A percentile compares a stretch with the other conserved stretches of the same genome.
These are phyloP conservation scores for Penicillium simplicissimum DNA, from an alignment of 495 filamentous ascomycete genomes.

Conservation along the genomic window DNA sequence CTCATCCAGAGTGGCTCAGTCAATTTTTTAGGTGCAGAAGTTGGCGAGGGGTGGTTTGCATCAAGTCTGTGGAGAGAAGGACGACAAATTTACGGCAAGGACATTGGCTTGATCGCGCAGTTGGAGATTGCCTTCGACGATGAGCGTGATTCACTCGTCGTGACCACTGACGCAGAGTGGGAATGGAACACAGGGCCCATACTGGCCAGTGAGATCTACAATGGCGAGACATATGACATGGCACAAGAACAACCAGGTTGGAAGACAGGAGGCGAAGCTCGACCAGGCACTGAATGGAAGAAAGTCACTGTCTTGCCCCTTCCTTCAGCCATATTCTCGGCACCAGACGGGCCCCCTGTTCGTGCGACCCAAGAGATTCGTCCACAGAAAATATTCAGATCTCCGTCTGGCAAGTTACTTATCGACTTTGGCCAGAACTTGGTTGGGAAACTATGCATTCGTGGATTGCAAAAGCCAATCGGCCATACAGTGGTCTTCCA, in stretches of 20 bases:
- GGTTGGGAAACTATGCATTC: conserved; percentile 43
- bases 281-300: conserved; percentile 3
- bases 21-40: conserved; percentile 47
- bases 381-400: conserved; percentile 40
- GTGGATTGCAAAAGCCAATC: conserved; percentile 29
- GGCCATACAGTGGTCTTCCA: conserved; percentile 33
- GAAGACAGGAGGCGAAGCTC: conserved; percentile 1
- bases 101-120: conserved; percentile 41
- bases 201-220: conserved; percentile 49
- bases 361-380: conserved; percentile 34
- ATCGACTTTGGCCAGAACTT: conserved; percentile 57
- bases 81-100: conserved; percentile 42
- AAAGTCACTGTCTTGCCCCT: conserved; percentile 17
- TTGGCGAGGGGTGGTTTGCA: conserved; percentile 55
- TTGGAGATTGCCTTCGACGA: conserved; percentile 34
- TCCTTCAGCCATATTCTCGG: conserved; percentile 28
- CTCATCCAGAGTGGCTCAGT: conserved; percentile 27
- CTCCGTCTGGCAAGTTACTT: conserved; percentile 37
- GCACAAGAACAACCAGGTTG: conserved; percentile 20
- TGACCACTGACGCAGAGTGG: conserved; percentile 34
- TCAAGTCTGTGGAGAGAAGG: conserved; percentile 41
- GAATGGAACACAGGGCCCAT: conserved; percentile 24
- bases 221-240: conserved; percentile 51
- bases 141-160: conserved; percentile 12
- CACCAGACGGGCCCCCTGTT: conserved; percentile 45